These are phyloP conservation scores for Carex littledalei DNA, from an alignment of 176 grass and related monocot species.

Conservation along the genomic window DNA sequence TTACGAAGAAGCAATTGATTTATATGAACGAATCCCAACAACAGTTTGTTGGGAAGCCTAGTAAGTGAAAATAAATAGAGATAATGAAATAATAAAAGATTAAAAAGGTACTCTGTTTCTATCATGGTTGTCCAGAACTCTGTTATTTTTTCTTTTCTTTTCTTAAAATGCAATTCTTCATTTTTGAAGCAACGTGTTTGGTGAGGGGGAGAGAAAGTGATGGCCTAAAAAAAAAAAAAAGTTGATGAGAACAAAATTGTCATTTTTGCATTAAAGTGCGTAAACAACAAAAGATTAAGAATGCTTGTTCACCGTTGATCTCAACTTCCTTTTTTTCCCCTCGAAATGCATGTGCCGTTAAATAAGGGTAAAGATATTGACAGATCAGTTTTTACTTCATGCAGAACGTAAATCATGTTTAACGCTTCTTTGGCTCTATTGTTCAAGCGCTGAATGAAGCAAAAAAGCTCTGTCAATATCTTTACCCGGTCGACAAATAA, in stretches of 20 bases:
- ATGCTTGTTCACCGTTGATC: background rate
- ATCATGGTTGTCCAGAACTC: constrained; percentile 4
- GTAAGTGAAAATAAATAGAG: background rate
- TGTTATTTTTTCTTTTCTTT: background rate
- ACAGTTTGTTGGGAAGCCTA: constrained; percentile 19
- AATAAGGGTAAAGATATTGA: no score
- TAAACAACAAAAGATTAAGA: background rate
- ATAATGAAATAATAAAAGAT: constrained; percentile 9
- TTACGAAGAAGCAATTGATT: constrained; percentile 28
- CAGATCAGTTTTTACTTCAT: no score
- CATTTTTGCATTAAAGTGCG: background rate
- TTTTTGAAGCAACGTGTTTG: constrained; percentile 79
- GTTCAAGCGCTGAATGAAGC: no score
- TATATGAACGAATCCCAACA: constrained; percentile 17
- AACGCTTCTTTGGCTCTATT: no score
- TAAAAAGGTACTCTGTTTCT: constrained; percentile 26
- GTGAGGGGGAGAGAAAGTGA: constrained; percentile 53
- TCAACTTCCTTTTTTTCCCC: background rate
- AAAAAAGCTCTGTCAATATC: no score
- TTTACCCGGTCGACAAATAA: background rate
- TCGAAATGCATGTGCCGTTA: background rate
- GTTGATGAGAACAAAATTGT: background rate
- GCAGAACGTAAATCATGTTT: no score
- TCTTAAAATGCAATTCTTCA: constrained; percentile 37
- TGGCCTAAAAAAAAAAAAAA: background rate